Base-by-base conservation (phyloP, 768 basidiomycete genomes). In the Xerocomellus amylosporus region DNA sequence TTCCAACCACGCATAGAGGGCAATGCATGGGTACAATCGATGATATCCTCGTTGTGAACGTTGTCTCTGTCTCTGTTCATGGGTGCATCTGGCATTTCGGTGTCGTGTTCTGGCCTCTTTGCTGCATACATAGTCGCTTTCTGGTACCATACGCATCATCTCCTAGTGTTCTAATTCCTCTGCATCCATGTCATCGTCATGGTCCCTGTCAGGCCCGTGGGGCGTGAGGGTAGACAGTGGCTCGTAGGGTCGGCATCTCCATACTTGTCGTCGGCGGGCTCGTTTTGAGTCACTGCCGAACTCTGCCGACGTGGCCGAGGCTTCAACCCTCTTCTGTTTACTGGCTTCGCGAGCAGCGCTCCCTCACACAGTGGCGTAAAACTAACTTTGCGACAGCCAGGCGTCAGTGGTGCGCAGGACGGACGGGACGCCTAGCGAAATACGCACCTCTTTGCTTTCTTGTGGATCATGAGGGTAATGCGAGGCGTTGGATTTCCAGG, bases 401-500 rank as follows among this genome's bases (percentile, higher is more conserved):
- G 36, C 49, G 28, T 55, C 33, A 47, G 39, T n/a, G 13, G 12
- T 41, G 36, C 5, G 10, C 2, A 31, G 5, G 24, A 24, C 24
- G 24, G 24, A n/a, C n/a, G n/a, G n/a, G n/a, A 9, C 34, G 9
- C 5, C 19, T 15, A 13, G 15, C 17, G 10, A 33, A 31, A 68
- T 5, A 39, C 76, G 12, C 41, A 93, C 95, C 88, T 92, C 74
- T 98, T 98, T 24, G 93, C 91, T 65, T 90, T 90, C 72, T 98
- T 99, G 73, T 98, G 94, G 50, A 97, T 85, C 93, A 98, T 93
- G 53, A 98, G 77, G 0, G 88, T 84, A 48, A 96, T 67, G 0
- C 93, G 96, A 13, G n/a, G 85, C 83, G 54, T 87, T 87, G 2
- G 93, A 93, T 73, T 91, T 94, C 97, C 96, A 98, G 48, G 98